These are phyloP conservation scores for Fusarium euwallaceae DNA, from an alignment of 2,329 filamentous ascomycete species.

Conservation along the genomic window DNA sequence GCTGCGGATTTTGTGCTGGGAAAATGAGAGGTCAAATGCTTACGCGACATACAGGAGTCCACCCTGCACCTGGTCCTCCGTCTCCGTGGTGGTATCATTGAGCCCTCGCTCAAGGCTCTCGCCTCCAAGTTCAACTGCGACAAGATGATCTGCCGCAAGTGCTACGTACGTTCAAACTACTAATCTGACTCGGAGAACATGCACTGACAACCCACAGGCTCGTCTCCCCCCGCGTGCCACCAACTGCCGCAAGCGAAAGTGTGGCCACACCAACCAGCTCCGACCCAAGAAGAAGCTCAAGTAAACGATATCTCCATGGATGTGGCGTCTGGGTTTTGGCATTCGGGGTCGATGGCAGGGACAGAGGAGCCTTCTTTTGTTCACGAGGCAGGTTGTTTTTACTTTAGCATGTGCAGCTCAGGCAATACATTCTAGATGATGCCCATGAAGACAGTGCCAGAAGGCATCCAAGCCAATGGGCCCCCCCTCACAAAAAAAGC, in stretches of 20 bases:
- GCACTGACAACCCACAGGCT: constrained; percentile 57
- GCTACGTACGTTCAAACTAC: constrained; percentile 80
- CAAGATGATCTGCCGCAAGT: constrained; percentile 99
- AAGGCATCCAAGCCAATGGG: constrained; percentile 35
- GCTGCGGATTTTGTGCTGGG: background rate
- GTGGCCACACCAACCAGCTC: constrained; percentile 99
- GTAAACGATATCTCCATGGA: constrained; percentile 61
- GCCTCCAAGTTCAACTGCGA: constrained; percentile 99
- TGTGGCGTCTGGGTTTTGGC: constrained; percentile 62
- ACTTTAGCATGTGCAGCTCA: constrained; percentile 56
- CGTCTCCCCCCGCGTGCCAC: constrained; percentile 97
- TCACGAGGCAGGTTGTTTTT: constrained; percentile 56
- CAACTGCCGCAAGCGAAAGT: constrained; percentile 99
- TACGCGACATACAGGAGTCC: constrained; percentile 77
- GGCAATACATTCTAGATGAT: constrained; percentile 56
- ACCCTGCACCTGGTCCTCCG: constrained; percentile 98
- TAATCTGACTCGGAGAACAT: background rate
- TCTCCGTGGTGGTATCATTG: constrained; percentile 99
- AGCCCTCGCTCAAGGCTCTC: constrained; percentile 98
- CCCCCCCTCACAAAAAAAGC: constrained; percentile 33
- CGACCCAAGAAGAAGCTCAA: constrained; percentile 99
- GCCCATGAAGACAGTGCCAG: constrained; percentile 46
- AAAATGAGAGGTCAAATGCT: constrained; percentile 41
- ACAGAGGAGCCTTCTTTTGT: constrained; percentile 51
- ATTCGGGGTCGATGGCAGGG: constrained; percentile 55